phyloP scores from a whole-genome alignment of 345 rosid genomes.

The Combretum micranthum region DNA sequence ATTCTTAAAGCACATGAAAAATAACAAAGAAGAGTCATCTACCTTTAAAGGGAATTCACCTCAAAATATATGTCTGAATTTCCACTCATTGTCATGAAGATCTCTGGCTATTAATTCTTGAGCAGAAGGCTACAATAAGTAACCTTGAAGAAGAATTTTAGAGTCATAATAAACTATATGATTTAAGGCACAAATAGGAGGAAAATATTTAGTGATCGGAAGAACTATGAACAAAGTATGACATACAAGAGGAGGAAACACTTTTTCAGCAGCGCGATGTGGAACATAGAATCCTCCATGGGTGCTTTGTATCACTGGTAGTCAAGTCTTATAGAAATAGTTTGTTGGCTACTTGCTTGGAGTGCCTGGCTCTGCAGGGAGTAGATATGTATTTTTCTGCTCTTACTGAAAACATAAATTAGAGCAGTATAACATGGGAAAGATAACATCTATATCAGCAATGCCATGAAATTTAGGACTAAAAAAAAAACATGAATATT shows the following conservation, averaged over 20 bases:
- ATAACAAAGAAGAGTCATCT: too few species aligned
- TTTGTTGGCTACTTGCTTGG: conserved; percentile 41
- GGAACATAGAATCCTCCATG: conserved; percentile 58
- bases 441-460: not conserved
- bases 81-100: conserved; percentile 47
- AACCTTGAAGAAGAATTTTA: conserved; percentile 20
- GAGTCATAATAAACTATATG: not conserved
- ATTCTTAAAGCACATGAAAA: too few species aligned
- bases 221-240: not conserved
- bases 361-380: conserved; percentile 32
- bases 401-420: conserved; percentile 27
- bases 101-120: conserved; percentile 44
- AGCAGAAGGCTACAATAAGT: conserved; percentile 31
- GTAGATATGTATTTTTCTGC: conserved; percentile 36
- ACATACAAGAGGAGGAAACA: conserved; percentile 48
- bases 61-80: conserved; percentile 43
- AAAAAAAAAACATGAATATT: too few species aligned
- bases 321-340: conserved; percentile 37
- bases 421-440: not conserved
- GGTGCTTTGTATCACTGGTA: conserved; percentile 25
- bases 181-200: not conserved
- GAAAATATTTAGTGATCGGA: not conserved
- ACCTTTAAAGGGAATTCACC: conserved; percentile 12
- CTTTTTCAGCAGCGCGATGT: conserved; percentile 52
- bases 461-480: too few species aligned